Conservation (phyloP, 176 grass and related monocot genomes). For the Microstegium vimineum region DNA sequence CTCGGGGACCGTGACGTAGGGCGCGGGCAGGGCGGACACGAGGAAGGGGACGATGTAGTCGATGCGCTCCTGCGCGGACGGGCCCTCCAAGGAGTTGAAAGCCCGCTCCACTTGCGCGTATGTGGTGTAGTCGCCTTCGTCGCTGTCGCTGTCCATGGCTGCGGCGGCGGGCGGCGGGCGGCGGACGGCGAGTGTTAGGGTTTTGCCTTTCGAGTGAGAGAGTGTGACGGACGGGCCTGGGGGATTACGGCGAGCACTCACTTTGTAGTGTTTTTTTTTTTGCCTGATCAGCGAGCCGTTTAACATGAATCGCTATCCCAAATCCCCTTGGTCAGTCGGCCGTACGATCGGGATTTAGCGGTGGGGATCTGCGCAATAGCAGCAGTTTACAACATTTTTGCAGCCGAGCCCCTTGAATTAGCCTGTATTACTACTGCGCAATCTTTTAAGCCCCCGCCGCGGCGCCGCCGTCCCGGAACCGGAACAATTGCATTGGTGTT, state of each 20-base stretch:
- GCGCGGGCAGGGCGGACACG: conserved; percentile 1
- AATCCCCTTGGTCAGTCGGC: not conserved
- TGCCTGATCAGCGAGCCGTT: not conserved
- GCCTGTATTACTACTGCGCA: not conserved
- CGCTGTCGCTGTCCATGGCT: conserved; percentile 11
- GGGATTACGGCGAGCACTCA: not conserved
- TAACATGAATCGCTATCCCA: not conserved
- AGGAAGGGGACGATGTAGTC: not conserved
- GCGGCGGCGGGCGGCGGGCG: not conserved
- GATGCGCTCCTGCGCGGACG: conserved; percentile 12
- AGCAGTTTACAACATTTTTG: not conserved
- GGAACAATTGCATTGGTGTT: not conserved
- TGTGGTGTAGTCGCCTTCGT: not conserved
- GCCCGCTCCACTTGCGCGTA: not conserved
- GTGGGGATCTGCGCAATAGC: not conserved
- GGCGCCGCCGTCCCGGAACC: not conserved
- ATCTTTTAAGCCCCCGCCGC: not conserved
- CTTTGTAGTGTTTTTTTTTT: too few species aligned
- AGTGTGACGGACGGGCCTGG: not conserved
- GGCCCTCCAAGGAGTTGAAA: not conserved
- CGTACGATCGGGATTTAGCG: not conserved
- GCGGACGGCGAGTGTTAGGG: not conserved
- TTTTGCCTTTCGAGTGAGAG: not conserved
- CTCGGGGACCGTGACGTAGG: conserved; percentile 19
- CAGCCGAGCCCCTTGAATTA: not conserved